These are phyloP conservation scores for Litchi chinensis DNA, from an alignment of 345 rosid genomes.

Conservation along the genomic window DNA sequence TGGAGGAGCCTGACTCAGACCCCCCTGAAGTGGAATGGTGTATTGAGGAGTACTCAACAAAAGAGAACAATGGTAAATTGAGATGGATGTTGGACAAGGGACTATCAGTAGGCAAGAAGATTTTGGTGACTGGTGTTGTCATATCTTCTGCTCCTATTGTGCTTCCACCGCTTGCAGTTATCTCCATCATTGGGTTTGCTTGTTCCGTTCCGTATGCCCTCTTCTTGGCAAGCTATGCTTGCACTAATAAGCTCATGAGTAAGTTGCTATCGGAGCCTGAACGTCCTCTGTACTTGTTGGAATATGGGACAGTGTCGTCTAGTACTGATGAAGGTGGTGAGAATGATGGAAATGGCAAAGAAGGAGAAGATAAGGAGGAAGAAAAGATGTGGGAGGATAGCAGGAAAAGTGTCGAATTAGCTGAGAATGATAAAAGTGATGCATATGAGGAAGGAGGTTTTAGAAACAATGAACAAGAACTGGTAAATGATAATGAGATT, in stretches of 20 bases:
- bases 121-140: conserved; percentile 54
- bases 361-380: conserved; percentile 24
- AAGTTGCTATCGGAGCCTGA: conserved; percentile 54
- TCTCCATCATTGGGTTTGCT: conserved; percentile 57
- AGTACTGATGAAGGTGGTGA: conserved; percentile 14
- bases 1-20: conserved; percentile 32
- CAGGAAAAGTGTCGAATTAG: conserved; percentile 14
- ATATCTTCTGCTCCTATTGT: conserved; percentile 61
- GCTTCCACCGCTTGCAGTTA: conserved; percentile 65
- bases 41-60: conserved; percentile 27
- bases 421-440: conserved; percentile 15
- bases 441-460: neutral
- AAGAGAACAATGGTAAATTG: conserved; percentile 34
- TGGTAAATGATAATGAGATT: neutral
- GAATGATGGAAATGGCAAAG: conserved; percentile 23
- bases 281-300: conserved; percentile 21
- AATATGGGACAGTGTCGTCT: neutral
- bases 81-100: conserved; percentile 57
- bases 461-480: neutral
- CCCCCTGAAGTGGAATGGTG: conserved; percentile 30
- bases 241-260: conserved; percentile 69
- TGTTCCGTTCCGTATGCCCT: conserved; percentile 63
- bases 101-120: conserved; percentile 51
- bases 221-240: conserved; percentile 67
- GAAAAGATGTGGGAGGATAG: conserved; percentile 19